Conservation (phyloP, 140 eudicot species). For the Stevia rebaudiana region DNA sequence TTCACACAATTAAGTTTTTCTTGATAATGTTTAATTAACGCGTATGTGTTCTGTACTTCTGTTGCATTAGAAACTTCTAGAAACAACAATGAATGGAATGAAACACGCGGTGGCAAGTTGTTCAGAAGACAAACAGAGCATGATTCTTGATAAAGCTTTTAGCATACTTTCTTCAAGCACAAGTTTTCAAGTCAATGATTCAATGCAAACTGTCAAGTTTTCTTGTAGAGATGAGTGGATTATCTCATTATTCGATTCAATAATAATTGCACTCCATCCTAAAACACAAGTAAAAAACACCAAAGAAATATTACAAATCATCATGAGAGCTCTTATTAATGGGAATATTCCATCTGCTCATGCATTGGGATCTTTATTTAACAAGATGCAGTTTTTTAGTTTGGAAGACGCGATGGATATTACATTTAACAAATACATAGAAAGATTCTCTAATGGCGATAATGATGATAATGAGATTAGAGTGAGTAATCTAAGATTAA, state of each 20-base stretch:
- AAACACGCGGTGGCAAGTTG: constrained; percentile 67
- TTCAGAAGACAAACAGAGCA: constrained; percentile 47
- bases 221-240: constrained; percentile 58
- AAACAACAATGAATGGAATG: constrained; percentile 60
- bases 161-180: constrained; percentile 35
- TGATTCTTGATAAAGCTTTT: constrained; percentile 53
- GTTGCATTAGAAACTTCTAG: constrained; percentile 61
- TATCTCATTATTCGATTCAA: constrained; percentile 70
- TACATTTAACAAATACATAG: constrained; percentile 30
- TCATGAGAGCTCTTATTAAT: constrained; percentile 35
- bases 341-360: constrained; percentile 83
- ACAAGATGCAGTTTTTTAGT: constrained; percentile 37
- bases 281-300: constrained; percentile 44
- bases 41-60: not conserved
- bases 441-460: constrained; percentile 7
- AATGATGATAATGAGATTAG: constrained; percentile 32
- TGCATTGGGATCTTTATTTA: constrained; percentile 86
- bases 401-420: constrained; percentile 60
- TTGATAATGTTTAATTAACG: not conserved
- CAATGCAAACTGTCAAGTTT: constrained; percentile 16
- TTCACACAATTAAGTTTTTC: not conserved
- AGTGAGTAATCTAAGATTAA: constrained; percentile 31
- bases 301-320: constrained; percentile 35
- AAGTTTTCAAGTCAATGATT: constrained; percentile 18
- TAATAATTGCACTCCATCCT: constrained; percentile 68